These are phyloP conservation scores for Candida pseudoviswanathii DNA, from an alignment of 1,139 yeast genomes.

Conservation along the genomic window DNA sequence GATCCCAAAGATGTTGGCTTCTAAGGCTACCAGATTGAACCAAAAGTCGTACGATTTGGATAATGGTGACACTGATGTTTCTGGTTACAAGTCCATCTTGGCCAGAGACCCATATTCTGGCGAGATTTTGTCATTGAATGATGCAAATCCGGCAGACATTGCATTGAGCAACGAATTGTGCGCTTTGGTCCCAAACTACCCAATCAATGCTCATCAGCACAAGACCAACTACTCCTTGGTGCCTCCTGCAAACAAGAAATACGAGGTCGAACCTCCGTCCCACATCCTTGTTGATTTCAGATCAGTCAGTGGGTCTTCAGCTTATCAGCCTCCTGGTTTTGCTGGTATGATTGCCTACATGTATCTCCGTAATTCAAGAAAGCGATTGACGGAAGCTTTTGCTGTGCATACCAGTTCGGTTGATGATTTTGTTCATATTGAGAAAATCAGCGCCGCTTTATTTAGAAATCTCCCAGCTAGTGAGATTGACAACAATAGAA, in stretches of 20 bases:
- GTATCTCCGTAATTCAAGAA: slow-evolving; percentile 66
- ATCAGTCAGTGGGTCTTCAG: slow-evolving; percentile 65
- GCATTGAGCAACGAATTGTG: slow-evolving; percentile 71
- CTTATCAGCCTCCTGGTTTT: slow-evolving; percentile 67
- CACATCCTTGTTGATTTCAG: slow-evolving; percentile 82
- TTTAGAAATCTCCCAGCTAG: slow-evolving; percentile 78
- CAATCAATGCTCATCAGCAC: slow-evolving; percentile 48
- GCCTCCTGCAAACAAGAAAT: slow-evolving; percentile 50
- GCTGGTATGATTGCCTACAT: slow-evolving; percentile 73
- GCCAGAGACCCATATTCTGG: slow-evolving; percentile 68
- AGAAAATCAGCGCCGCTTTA: slow-evolving; percentile 74
- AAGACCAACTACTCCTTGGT: slow-evolving; percentile 35
- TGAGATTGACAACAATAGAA: slow-evolving; percentile 61
- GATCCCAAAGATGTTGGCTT: slow-evolving; percentile 66
- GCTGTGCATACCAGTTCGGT: slow-evolving; percentile 65
- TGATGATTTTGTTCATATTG: slow-evolving; percentile 60
- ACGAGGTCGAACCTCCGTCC: slow-evolving; percentile 60
- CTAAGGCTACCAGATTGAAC: slow-evolving; percentile 46
- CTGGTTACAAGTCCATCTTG: slow-evolving; percentile 74
- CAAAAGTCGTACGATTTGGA: slow-evolving; percentile 43
- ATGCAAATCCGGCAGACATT: slow-evolving; percentile 54
- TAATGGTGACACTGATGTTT: slow-evolving; percentile 56
- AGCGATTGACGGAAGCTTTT: slow-evolving; percentile 78
- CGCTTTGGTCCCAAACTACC: slow-evolving; percentile 75
- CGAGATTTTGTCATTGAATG: slow-evolving; percentile 52